Percentiles rank a stretch among this genome's conserved stretches.
These are phyloP conservation scores for Forsythia viridissima DNA, from an alignment of 257 asterid genomes.

Conservation along the genomic window DNA sequence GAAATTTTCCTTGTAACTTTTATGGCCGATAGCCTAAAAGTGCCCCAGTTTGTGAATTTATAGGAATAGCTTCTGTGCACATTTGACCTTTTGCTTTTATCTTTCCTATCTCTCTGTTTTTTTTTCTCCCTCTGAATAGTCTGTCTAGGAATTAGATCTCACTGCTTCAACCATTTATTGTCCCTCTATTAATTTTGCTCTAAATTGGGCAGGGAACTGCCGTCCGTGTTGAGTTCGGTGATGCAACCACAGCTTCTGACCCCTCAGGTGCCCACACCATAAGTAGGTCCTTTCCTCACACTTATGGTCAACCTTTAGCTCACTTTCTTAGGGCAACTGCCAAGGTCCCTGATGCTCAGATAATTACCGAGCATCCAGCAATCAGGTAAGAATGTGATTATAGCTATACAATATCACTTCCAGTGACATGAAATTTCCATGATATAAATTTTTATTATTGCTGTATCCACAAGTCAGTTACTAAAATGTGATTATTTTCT, in stretches of 20 bases:
- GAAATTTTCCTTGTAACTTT: not conserved
- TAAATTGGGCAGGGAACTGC: slow-evolving; percentile 70
- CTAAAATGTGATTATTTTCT: slow-evolving; percentile 12
- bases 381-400: slow-evolving; percentile 45
- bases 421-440: not conserved
- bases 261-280: slow-evolving; percentile 74
- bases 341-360: slow-evolving; percentile 84
- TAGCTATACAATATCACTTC: not conserved
- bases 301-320: slow-evolving; percentile 85
- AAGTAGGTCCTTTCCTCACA: slow-evolving; percentile 76
- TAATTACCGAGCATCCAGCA: slow-evolving; percentile 78
- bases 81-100: not conserved
- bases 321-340: slow-evolving; percentile 84
- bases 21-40: not conserved
- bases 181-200: not conserved
- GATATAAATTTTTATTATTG: not conserved
- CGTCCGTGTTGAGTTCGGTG: slow-evolving; percentile 92
- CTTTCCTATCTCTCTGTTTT: not conserved
- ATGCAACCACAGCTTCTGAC: slow-evolving; percentile 73
- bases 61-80: not conserved
- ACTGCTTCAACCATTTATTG: not conserved
- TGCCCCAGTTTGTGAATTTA: not conserved
- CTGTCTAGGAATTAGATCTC: not conserved
- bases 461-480: not conserved
- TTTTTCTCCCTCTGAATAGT: not conserved